Evolutionary conservation across 106 monocot genomes (phyloP), one percentile per base, ranked within the genome.

Genomic region (Platanthera guangdongensis): DNA sequence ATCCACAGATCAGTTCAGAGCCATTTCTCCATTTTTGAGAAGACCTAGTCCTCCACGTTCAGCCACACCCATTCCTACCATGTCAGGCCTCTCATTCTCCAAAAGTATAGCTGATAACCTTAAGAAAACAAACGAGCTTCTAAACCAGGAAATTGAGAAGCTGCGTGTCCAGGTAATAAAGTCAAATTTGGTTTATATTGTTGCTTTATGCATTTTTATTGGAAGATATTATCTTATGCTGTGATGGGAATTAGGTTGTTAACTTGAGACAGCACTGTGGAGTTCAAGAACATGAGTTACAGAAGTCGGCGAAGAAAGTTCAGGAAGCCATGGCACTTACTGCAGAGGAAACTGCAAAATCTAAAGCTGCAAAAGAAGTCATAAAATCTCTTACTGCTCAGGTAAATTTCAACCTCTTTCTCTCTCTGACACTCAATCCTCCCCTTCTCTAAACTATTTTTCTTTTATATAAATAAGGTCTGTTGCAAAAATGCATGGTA

Each of bases 131-230:
- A 97, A 97, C 80, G 89, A 91, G 47, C 74, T 87, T 50, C 81
- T 97, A 81, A 91, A 87, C 64, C 89, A 86, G 72, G 96, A 97
- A 84, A 83, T 97, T 82, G 83, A 86, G 52, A 93, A 81, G 75
- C 78, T 97, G 74, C 87, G 84, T 65, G 73, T 78, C 19, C 88
- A 97, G 96, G 96, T 97, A 81, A n/a, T 10, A 50, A 50, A 51
- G 21, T 4, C 18, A 51, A 72, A 7, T 72, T 72, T 50, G 21
- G 19, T 21, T 21, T 15, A n/a, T 19, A 4, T 72, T n/a, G n/a
- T 13, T 72, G 22, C 19, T 72, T 47, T 70, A 21, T 51, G 51
- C 22, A 51, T n/a, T 50, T 22, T 72, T 72, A 22, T 21, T 72
- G 8, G 39, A 46, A 50, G 46, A 72, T 22, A 46, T 71, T 71